Evolutionary conservation across 495 filamentous ascomycete species (phyloP).

Genomic region (Daldinia loculata): DNA sequence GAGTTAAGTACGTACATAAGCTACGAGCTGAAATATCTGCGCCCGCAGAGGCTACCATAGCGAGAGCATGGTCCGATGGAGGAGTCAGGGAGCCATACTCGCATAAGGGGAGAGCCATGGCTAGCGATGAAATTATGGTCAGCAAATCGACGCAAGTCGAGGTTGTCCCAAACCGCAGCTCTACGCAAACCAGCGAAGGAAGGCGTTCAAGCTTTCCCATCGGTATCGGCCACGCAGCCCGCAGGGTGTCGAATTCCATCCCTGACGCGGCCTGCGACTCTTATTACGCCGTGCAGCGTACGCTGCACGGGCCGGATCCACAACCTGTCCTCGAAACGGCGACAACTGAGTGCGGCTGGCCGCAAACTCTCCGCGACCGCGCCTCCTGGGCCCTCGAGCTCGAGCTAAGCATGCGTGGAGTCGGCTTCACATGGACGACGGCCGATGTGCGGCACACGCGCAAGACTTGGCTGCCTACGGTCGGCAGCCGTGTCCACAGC

Average conservation of each 20-base stretch:
- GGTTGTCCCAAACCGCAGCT: not conserved
- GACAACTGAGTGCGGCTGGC: slow-evolving; percentile 28
- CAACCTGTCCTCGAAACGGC: slow-evolving; percentile 27
- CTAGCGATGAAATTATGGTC: not conserved
- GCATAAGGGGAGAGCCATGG: not conserved
- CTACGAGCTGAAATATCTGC: slow-evolving; percentile 4
- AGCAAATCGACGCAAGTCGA: not conserved
- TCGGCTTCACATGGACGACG: slow-evolving; percentile 35
- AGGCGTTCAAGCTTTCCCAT: slow-evolving; percentile 14
- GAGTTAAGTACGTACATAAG: slow-evolving; percentile 31
- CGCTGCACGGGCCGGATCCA: slow-evolving; percentile 19
- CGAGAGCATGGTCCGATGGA: slow-evolving; percentile 25
- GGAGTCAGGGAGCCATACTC: slow-evolving; percentile 19
- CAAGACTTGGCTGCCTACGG: slow-evolving; percentile 29
- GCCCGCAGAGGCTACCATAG: not conserved
- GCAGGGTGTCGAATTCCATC: slow-evolving; percentile 20
- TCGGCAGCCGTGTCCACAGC: slow-evolving; percentile 25
- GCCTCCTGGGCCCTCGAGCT: slow-evolving; percentile 37
- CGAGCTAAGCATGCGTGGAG: slow-evolving; percentile 35
- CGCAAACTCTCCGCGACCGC: slow-evolving; percentile 22
- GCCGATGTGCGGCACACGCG: slow-evolving; percentile 38
- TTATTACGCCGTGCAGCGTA: slow-evolving; percentile 14
- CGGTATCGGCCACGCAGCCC: slow-evolving; percentile 7
- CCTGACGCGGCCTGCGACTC: slow-evolving; percentile 22
- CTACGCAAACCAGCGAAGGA: not conserved